Evolutionary conservation across 176 grass and related monocot species (phyloP).

Genomic region (Aegilops umbellulata): DNA sequence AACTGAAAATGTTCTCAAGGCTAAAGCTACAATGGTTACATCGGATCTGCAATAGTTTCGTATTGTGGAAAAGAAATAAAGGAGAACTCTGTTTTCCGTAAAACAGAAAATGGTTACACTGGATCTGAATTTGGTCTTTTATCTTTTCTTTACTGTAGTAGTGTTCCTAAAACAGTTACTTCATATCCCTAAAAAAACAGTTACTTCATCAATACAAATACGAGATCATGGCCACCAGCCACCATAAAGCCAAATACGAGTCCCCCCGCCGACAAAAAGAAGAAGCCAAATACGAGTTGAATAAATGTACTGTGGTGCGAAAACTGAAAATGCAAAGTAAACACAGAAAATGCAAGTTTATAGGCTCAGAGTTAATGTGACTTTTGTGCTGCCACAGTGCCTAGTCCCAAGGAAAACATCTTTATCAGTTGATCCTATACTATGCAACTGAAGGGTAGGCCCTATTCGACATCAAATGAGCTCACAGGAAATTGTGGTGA

Average conservation of each 20-base stretch:
- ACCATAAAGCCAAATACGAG: neutral
- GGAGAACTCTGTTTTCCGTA: neutral
- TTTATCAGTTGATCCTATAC: too few species aligned
- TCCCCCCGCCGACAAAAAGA: too few species aligned
- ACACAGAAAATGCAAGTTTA: neutral
- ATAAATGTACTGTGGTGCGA: neutral
- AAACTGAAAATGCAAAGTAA: neutral
- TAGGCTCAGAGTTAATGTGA: too few species aligned
- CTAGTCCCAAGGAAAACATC: too few species aligned
- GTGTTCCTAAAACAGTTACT: neutral
- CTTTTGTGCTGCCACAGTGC: too few species aligned
- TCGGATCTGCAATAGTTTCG: neutral
- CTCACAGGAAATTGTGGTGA: neutral
- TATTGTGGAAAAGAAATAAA: neutral
- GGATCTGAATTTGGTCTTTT: neutral
- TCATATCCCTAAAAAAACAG: neutral
- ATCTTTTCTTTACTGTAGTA: neutral
- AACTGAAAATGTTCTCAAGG: too few species aligned
- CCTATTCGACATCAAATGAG: neutral
- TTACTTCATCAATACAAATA: neutral
- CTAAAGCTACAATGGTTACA: neutral
- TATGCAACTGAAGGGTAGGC: too few species aligned
- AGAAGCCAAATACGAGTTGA: neutral
- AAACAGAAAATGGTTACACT: neutral
- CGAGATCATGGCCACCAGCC: neutral